Percentiles rank a stretch among this genome's conserved stretches.
These are phyloP conservation scores for Cyclotella atomus DNA, from an alignment of 108 stramenopile species.

Conservation along the genomic window DNA sequence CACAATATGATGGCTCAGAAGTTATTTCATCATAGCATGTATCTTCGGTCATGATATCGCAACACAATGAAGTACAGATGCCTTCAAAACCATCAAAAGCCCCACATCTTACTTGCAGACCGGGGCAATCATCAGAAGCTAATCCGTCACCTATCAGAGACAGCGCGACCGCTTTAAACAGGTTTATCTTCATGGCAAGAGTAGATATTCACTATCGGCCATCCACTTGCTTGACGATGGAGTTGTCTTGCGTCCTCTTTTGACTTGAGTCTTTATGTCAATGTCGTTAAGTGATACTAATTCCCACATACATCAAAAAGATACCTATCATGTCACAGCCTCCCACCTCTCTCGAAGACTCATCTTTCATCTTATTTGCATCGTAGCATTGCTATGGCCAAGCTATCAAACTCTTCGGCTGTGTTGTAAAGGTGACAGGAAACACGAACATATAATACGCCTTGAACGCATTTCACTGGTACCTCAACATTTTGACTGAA, in stretches of 20 bases:
- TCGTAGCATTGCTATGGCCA: slow-evolving; percentile 39
- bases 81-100: neutral
- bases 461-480: slow-evolving; percentile 72
- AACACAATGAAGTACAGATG: neutral
- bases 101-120: slow-evolving; percentile 4
- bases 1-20: neutral
- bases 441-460: slow-evolving; percentile 62
- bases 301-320: no score
- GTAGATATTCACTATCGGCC: no score
- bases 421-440: slow-evolving; percentile 76
- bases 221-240: no score
- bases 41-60: slow-evolving; percentile 1
- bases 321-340: no score
- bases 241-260: neutral
- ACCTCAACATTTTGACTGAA: slow-evolving; percentile 61
- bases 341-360: no score
- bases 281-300: no score
- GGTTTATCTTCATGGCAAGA: neutral
- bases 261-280: no score
- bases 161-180: neutral
- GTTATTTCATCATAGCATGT: slow-evolving; percentile 1
- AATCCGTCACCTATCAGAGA: neutral
- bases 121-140: slow-evolving; percentile 8
- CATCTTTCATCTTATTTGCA: neutral
- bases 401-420: slow-evolving; percentile 54